Evolutionary conservation across 2,329 filamentous ascomycete genomes (phyloP).

Genomic region (Scedosporium dehoogii): DNA sequence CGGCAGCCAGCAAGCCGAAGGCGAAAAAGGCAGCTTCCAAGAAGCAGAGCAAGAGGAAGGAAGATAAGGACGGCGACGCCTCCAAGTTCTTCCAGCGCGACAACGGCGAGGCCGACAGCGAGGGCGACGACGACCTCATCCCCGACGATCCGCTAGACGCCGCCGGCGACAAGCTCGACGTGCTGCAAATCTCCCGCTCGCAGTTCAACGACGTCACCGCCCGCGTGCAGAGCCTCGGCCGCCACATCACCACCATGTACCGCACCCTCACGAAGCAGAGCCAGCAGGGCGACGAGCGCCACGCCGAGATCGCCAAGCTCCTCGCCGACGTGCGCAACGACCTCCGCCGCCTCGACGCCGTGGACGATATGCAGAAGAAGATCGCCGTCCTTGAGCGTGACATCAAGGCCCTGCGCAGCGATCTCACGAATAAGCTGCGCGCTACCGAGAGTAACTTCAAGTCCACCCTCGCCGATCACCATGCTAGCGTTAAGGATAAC

Average conservation of each 20-base stretch:
- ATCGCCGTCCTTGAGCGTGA: conserved; percentile 47
- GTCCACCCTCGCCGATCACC: conserved; percentile 41
- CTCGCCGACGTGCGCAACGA: conserved; percentile 36
- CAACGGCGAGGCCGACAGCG: conserved; percentile 8
- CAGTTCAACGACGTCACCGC: conserved; percentile 83
- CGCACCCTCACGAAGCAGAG: conserved; percentile 42
- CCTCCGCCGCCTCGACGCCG: conserved; percentile 32
- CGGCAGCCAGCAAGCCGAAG: conserved; percentile 11
- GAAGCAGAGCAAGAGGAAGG: conserved; percentile 14
- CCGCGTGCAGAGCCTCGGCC: conserved; percentile 64
- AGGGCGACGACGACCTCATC: conserved; percentile 22
- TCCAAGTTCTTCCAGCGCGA: conserved; percentile 15
- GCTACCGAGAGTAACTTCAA: conserved; percentile 42
- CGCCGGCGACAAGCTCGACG: conserved; percentile 35
- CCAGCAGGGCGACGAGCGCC: conserved; percentile 42
- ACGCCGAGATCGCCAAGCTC: conserved; percentile 41
- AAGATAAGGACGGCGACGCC: conserved; percentile 16
- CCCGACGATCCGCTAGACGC: conserved; percentile 34
- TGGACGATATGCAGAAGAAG: conserved; percentile 33
- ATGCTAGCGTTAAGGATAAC: conserved; percentile 36
- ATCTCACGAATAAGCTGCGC: conserved; percentile 39
- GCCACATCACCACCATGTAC: conserved; percentile 56
- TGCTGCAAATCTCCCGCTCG: conserved; percentile 36
- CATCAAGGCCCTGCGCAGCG: conserved; percentile 45
- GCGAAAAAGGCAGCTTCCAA: conserved; percentile 18